phyloP scores from a whole-genome alignment of 1,284 basidiomycete genomes.

The Naganishia cerealis region DNA sequence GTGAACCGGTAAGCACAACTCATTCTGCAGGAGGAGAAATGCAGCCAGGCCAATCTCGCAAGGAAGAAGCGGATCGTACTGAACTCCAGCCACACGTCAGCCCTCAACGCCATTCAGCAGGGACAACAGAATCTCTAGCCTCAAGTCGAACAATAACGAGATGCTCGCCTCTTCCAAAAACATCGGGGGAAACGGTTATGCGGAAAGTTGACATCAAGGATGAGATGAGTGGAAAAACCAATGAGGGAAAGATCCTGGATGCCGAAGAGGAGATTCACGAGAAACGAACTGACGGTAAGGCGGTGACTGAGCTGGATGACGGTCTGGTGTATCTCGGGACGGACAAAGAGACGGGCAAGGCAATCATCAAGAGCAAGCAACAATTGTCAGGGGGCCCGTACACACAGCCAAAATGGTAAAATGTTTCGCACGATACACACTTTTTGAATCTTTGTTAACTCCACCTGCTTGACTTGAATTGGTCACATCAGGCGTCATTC shows the following conservation, averaged over 20 bases:
- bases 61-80: neutral
- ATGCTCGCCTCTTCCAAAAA: neutral
- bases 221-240: slow-evolving; percentile 1
- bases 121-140: slow-evolving; percentile 13
- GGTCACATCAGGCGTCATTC: slow-evolving; percentile 47
- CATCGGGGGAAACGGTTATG: neutral
- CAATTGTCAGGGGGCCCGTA: slow-evolving; percentile 48
- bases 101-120: neutral
- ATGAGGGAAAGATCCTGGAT: neutral
- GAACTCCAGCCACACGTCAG: slow-evolving; percentile 1
- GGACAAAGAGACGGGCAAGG: slow-evolving; percentile 43
- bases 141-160: slow-evolving; percentile 16
- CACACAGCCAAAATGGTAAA: slow-evolving; percentile 49
- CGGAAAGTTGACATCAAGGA: neutral
- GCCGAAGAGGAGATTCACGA: slow-evolving; percentile 10
- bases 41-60: neutral
- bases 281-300: neutral
- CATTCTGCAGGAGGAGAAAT: neutral
- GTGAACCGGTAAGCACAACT: neutral
- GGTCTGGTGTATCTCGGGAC: slow-evolving; percentile 30
- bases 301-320: slow-evolving; percentile 29
- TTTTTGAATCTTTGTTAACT: slow-evolving; percentile 19
- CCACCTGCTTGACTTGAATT: neutral
- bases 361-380: slow-evolving; percentile 47
- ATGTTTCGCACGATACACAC: slow-evolving; percentile 9